phyloP scores from a whole-genome alignment of 164 flowering plant species.

The Euptelea pleiosperma region DNA sequence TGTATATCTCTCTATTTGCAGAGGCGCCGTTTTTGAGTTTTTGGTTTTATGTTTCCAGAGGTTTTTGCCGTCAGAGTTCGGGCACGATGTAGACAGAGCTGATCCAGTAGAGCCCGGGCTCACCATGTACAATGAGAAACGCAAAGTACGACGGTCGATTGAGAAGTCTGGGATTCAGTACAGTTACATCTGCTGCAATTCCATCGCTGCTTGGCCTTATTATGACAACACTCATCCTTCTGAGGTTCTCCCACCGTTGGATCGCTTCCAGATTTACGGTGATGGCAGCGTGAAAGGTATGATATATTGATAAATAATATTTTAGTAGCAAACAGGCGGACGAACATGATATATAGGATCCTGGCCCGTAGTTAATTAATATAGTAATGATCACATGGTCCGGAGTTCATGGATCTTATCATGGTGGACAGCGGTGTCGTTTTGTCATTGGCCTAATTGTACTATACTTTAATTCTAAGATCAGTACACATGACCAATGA shows the following conservation, averaged over 20 bases:
- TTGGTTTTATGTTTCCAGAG: slow-evolving; percentile 38
- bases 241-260: slow-evolving; percentile 61
- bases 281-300: slow-evolving; percentile 73
- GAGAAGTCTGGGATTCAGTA: slow-evolving; percentile 48
- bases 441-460: no score
- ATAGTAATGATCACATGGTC: no score
- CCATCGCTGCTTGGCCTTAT: slow-evolving; percentile 81
- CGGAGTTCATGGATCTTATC: no score
- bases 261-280: slow-evolving; percentile 65
- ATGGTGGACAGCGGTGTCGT: no score
- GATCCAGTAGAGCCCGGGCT: slow-evolving; percentile 74
- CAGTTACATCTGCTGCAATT: slow-evolving; percentile 74
- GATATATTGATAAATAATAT: background rate
- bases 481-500: no score
- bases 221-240: slow-evolving; percentile 64
- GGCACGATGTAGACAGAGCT: slow-evolving; percentile 67
- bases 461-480: no score
- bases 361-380: no score
- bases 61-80: slow-evolving; percentile 76
- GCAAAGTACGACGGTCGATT: slow-evolving; percentile 34
- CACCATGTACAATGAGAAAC: slow-evolving; percentile 55
- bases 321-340: no score
- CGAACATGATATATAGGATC: no score
- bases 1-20: no score
- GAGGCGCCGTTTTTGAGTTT: no score